phyloP scores from a whole-genome alignment of 148 eudicot genomes.

The Persicaria maculosa region DNA sequence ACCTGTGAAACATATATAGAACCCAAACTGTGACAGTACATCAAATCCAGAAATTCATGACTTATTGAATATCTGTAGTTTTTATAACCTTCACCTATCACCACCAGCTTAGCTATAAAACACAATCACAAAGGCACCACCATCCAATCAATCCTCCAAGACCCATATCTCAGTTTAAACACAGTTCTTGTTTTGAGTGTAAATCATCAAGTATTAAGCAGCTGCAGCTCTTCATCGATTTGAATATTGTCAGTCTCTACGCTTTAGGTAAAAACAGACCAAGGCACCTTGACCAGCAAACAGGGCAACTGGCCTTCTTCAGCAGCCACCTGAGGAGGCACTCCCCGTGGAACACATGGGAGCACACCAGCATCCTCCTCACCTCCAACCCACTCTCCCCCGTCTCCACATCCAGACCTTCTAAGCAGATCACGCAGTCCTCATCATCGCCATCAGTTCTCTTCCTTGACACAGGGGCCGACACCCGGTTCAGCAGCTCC shows the following conservation, averaged over 20 bases:
- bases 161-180: too few relatives aligned
- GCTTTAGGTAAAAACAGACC: neutral
- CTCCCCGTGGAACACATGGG: slow-evolving; percentile 5
- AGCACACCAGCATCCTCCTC: slow-evolving; percentile 8
- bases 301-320: slow-evolving; percentile 8
- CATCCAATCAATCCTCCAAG: neutral
- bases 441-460: neutral
- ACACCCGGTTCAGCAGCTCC: neutral
- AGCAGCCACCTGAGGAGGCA: slow-evolving; percentile 5
- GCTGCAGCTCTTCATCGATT: too few relatives aligned
- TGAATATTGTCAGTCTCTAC: neutral
- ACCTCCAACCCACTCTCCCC: neutral
- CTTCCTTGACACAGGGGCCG: neutral
- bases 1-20: neutral
- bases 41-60: neutral
- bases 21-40: neutral
- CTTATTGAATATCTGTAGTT: neutral
- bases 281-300: slow-evolving; percentile 9
- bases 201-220: too few relatives aligned
- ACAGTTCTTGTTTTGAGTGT: too few relatives aligned
- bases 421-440: slow-evolving; percentile 4
- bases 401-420: neutral
- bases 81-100: neutral
- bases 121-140: neutral
- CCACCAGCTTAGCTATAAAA: neutral